A percentile compares a stretch with the other conserved stretches of the same genome.
phyloP scores from a whole-genome alignment of 1,284 basidiomycete genomes.

The Sanghuangporus weigelae region DNA sequence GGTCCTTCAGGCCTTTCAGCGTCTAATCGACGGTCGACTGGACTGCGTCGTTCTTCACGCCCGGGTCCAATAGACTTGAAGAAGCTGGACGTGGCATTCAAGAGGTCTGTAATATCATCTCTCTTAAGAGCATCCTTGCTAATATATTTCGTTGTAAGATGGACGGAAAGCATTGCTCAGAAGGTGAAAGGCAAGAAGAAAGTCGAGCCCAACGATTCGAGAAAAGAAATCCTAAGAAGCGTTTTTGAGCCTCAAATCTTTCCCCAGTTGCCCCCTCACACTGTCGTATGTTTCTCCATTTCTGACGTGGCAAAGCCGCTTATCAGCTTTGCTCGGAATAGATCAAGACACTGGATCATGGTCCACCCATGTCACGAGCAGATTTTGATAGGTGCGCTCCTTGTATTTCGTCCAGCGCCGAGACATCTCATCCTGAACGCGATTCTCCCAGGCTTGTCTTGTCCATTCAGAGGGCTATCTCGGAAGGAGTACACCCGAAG shows the following conservation, averaged over 20 bases:
- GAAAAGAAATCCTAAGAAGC: constrained; percentile 71
- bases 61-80: constrained; percentile 68
- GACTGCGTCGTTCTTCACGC: constrained; percentile 41
- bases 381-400: constrained; percentile 61
- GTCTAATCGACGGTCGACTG: constrained; percentile 30
- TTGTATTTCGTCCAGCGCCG: neutral
- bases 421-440: constrained; percentile 14
- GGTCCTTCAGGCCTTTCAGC: constrained; percentile 21
- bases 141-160: constrained; percentile 35
- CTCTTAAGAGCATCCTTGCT: neutral
- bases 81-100: constrained; percentile 77
- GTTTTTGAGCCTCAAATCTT: constrained; percentile 64
- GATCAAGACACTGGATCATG: constrained; percentile 75
- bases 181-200: constrained; percentile 79
- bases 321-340: constrained; percentile 24
- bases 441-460: constrained; percentile 47
- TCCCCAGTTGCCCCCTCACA: constrained; percentile 27
- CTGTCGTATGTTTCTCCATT: constrained; percentile 32
- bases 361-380: constrained; percentile 63
- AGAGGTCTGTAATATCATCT: constrained; percentile 41
- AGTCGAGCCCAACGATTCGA: constrained; percentile 47
- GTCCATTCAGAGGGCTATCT: constrained; percentile 64
- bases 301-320: neutral
- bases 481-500: constrained; percentile 77
- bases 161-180: constrained; percentile 81